phyloP scores from a whole-genome alignment of 768 basidiomycete species.

The Pilatotrama ljubarskyi region DNA sequence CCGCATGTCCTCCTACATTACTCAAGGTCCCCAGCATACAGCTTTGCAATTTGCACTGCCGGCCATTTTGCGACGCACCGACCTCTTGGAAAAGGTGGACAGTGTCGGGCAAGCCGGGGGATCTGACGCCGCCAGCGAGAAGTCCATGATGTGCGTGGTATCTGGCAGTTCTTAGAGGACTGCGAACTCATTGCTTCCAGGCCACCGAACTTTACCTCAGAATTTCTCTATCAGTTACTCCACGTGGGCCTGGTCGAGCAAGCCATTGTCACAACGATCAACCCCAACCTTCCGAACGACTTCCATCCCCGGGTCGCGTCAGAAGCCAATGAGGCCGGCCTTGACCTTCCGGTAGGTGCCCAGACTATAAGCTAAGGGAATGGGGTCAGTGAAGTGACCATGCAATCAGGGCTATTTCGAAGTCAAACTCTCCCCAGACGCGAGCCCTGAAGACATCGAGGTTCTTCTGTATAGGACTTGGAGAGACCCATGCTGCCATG shows the following conservation, averaged over 20 bases:
- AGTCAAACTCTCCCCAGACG: constrained; percentile 56
- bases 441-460: constrained; percentile 38
- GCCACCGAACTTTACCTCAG: constrained; percentile 35
- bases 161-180: neutral
- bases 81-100: constrained; percentile 59
- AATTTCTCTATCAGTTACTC: constrained; percentile 57
- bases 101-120: constrained; percentile 22
- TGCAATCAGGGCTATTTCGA: constrained; percentile 54
- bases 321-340: constrained; percentile 63
- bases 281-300: constrained; percentile 52
- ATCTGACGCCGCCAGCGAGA: constrained; percentile 14
- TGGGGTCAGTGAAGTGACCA: constrained; percentile 1
- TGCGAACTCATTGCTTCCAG: neutral
- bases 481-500: constrained; percentile 58
- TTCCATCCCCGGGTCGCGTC: constrained; percentile 46
- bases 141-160: constrained; percentile 15
- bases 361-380: neutral
- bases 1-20: neutral
- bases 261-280: constrained; percentile 49
- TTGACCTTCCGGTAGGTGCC: constrained; percentile 54
- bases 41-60: constrained; percentile 54
- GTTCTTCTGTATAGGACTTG: constrained; percentile 43
- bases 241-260: constrained; percentile 56
- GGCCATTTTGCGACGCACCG: constrained; percentile 48
- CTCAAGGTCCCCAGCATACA: constrained; percentile 27